Base-by-base conservation (phyloP, 2,329 filamentous ascomycete genomes). In the Stemphylium vesicarium region DNA sequence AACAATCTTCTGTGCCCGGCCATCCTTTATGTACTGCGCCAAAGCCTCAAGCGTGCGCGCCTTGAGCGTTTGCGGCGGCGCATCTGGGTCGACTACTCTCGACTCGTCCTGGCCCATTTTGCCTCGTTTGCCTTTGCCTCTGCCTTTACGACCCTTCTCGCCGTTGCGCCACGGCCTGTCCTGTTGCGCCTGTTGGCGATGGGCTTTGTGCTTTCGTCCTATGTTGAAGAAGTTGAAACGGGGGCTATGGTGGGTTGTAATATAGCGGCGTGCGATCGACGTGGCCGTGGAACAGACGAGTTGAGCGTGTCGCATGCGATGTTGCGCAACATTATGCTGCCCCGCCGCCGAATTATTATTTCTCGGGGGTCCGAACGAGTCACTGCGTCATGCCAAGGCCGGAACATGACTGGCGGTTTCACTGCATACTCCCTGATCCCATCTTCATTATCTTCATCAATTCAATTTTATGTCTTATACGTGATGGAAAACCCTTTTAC, bases 81-180 rank as follows among this genome's bases (percentile, higher is more conserved):
- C 85, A 59, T 83, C 82, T 59, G 89, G 86, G 69, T 88, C 84
- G 60, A 94, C 83, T 60, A 93, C 75, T 49, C 84, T 79, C 29
- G 91, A 96, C 62, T 87, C 82, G 72, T 96, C 91, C 75, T 96
- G 92, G 55, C 93, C 93, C 94, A 97, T 97, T 51, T 79, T 91
- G 74, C 62, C 60, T 49, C 70, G 54, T 52, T 64, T 65, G 43
- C 52, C 62, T 51, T 63, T 68, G 6, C 59, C 58, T 54, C 56
- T 60, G 59, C 67, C 60, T 41, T 56, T 56, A 53, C 60, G 65
- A 53, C 64, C 67, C 60, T 69, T 67, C 39, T 74, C 65, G 40
- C 53, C 46, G 42, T 64, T 61, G 59, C 63, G 65, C 62, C 65
- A 71, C 52, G 66, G 66, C 59, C 74, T 75, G 59, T 59, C 59